Base-by-base conservation (phyloP, 164 flowering plant species). In the Macadamia integrifolia region DNA sequence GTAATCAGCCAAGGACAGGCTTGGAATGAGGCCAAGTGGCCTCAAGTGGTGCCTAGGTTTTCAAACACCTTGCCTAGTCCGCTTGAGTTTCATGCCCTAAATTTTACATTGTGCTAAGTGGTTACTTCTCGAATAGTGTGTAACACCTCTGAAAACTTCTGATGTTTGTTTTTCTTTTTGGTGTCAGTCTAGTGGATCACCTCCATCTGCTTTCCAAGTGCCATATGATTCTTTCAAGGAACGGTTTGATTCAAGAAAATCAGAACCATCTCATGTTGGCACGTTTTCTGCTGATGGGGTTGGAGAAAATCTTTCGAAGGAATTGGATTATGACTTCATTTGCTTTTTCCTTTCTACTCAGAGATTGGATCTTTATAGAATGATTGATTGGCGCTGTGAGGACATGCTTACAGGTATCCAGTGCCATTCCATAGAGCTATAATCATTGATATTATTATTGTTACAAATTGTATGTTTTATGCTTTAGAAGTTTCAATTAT, bases 311-410 rank as follows among this genome's bases (percentile, higher is more conserved):
- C 68, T 66, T 61, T 66, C 78, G 35, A 75, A 71, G 68, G 89
- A 88, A 62, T 79, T 94, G 83, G 98, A 91, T 60, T 91, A 88
- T 74, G 93, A 94, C 5, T 94, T 90, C 80, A 67, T 77, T 61
- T 94, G 98, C 71, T 88, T 87, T 77, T 94, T 94, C 78, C 92
- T 94, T 68, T 87, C 97, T 53, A 87, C 81, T 76, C 86, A 75
- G 62, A 82, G 98, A 76, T 44, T 85, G 67, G 92, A 90, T 75
- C 91, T 94, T 31, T 94, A 94, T 68, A 83, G 86, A 80, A 80
- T 81, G 66, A 88, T 94, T 79, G 98, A 91, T 74, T 69, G 69
- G 57, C 92, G 98, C 35, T 94, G 98, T 75, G 98, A 94, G 81
- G 90, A 90, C 75, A 94, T 94, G 98, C 83, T 94, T 74, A 79